Conservation (phyloP, 495 filamentous ascomycete species). For the Neohortaea acidophila region DNA sequence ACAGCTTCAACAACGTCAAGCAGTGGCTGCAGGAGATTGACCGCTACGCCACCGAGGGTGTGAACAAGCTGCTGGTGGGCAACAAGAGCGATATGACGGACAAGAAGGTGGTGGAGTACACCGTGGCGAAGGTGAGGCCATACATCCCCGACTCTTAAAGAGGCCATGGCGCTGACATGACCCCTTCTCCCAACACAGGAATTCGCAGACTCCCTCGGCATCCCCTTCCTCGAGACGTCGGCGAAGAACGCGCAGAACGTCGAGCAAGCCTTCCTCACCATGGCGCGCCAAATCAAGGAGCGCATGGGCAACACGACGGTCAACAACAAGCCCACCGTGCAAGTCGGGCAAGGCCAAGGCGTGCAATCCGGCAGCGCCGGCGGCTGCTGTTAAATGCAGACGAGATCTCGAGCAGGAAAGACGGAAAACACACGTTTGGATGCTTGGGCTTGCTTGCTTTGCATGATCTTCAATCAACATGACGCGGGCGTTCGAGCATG, state of each 20-base stretch:
- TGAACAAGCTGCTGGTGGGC: conserved; percentile 96
- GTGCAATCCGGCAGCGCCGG: conserved; percentile 80
- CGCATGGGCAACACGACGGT: conserved; percentile 94
- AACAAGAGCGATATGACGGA: conserved; percentile 99
- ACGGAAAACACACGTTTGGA: not conserved
- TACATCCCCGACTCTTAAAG: not conserved
- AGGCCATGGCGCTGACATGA: not conserved
- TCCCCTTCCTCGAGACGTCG: conserved; percentile 98
- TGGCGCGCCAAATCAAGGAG: conserved; percentile 99
- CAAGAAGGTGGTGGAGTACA: conserved; percentile 99
- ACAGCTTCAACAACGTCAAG: conserved; percentile 99
- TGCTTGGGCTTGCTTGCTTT: no score
- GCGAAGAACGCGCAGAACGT: conserved; percentile 99
- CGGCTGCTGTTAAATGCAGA: conserved; percentile 69
- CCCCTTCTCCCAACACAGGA: conserved; percentile 42
- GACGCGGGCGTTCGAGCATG: no score
- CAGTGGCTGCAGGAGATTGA: conserved; percentile 99
- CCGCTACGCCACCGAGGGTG: conserved; percentile 94
- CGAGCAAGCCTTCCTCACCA: conserved; percentile 98
- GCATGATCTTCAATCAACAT: no score
- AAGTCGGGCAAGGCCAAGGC: conserved; percentile 84
- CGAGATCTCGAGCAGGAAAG: no score
- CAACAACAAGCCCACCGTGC: conserved; percentile 96
- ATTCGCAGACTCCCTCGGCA: conserved; percentile 96
- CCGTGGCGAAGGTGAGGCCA: conserved; percentile 77